Conservation (phyloP, 441 rosid genomes). For the Populus hybrid region DNA sequence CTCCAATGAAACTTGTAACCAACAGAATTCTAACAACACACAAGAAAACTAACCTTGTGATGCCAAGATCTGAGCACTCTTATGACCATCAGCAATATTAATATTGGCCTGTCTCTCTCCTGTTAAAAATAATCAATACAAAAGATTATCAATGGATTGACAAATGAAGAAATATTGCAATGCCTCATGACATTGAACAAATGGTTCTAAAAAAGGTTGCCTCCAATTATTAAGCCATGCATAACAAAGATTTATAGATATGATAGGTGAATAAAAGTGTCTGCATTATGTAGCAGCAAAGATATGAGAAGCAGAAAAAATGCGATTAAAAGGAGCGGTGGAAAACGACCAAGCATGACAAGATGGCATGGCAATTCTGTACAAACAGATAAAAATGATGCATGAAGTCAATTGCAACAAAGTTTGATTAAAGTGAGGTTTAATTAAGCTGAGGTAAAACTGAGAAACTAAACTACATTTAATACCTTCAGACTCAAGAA, state of each 20-base stretch:
- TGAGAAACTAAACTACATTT: not conserved
- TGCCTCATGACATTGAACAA: too few species aligned
- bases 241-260: too few species aligned
- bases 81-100: conserved; percentile 82
- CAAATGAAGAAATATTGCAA: not conserved
- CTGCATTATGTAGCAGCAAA: not conserved
- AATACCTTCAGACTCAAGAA: not conserved
- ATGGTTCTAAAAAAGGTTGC: too few species aligned
- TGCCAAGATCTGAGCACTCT: conserved; percentile 56
- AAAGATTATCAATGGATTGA: not conserved
- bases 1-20: too few species aligned
- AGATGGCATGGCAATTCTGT: not conserved
- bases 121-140: conserved; percentile 27
- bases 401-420: not conserved
- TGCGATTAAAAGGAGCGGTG: not conserved
- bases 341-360: not conserved
- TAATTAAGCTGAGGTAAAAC: not conserved
- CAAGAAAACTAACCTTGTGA: conserved; percentile 41
- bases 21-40: too few species aligned
- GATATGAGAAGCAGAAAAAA: not conserved
- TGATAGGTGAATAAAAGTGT: not conserved
- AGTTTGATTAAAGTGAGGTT: not conserved
- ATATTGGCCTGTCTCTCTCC: conserved; percentile 91
- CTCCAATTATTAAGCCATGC: too few species aligned
- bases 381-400: not conserved